Conservation (phyloP, 805 yeast genomes). For the Candida chauliodis region DNA sequence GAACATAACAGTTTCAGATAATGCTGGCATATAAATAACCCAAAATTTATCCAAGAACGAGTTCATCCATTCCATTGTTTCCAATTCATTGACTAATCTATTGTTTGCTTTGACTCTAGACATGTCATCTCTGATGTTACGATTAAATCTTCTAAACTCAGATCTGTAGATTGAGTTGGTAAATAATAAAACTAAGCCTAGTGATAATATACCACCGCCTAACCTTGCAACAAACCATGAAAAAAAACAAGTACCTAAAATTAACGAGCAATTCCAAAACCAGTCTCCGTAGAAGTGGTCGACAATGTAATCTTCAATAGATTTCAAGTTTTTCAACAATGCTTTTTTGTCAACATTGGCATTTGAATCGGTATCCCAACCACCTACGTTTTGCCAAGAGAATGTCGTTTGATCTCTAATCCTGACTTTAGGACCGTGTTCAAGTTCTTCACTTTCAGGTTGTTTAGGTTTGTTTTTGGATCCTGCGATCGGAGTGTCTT, state of each 20-base stretch:
- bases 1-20: constrained; percentile 69
- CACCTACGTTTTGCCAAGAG: constrained; percentile 39
- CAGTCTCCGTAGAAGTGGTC: constrained; percentile 72
- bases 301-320: constrained; percentile 54
- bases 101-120: constrained; percentile 60
- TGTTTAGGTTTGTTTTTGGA: constrained; percentile 5
- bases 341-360: constrained; percentile 20
- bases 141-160: constrained; percentile 72
- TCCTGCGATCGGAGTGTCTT: constrained; percentile 1
- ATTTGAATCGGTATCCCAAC: constrained; percentile 22
- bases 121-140: constrained; percentile 75
- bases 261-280: constrained; percentile 63
- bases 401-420: constrained; percentile 31
- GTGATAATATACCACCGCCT: constrained; percentile 63
- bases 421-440: constrained; percentile 10
- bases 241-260: constrained; percentile 68
- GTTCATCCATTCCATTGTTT: constrained; percentile 81
- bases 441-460: constrained; percentile 2
- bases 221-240: constrained; percentile 63
- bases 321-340: constrained; percentile 23
- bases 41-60: constrained; percentile 75
- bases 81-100: constrained; percentile 57
- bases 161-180: constrained; percentile 66
- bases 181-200: constrained; percentile 55
- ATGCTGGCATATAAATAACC: constrained; percentile 86